Evolutionary conservation across 805 yeast genomes (phyloP).

Genomic region (Cyberlindnera saturnus): DNA sequence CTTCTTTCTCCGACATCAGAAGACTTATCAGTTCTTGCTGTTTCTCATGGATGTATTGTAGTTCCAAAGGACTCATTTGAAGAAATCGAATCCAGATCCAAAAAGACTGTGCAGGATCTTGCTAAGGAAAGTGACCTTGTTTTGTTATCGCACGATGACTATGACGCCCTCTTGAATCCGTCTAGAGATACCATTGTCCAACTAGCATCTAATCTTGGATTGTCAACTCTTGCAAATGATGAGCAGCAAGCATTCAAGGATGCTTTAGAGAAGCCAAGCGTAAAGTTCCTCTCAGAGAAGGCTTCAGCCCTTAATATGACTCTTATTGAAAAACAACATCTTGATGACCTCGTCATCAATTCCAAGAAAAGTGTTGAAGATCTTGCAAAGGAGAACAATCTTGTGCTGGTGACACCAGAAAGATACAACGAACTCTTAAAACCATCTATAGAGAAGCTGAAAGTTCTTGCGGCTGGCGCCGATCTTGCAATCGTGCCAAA

Average conservation of each 20-base stretch:
- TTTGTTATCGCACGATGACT: conserved; percentile 13
- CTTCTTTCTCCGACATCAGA: conserved; percentile 14
- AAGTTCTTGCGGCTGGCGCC: conserved; percentile 2
- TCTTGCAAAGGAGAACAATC: conserved; percentile 22
- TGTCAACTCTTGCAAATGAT: conserved; percentile 6
- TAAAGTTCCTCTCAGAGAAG: conserved; percentile 5
- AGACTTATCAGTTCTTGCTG: conserved; percentile 5
- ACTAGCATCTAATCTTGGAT: conserved; percentile 5
- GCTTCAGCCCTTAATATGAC: conserved; percentile 11
- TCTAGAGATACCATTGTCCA: conserved; percentile 8
- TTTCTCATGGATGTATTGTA: conserved; percentile 2
- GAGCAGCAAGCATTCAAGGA: conserved; percentile 3
- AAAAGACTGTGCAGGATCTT: conserved; percentile 16
- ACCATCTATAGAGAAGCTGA: conserved; percentile 12
- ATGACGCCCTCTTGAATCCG: conserved; percentile 13
- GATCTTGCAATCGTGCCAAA: conserved; percentile 6
- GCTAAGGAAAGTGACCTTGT: conserved; percentile 14
- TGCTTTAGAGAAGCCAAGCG: conserved; percentile 7
- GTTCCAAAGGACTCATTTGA: conserved; percentile 4
- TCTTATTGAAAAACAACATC: conserved; percentile 12
- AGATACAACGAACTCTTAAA: conserved; percentile 7
- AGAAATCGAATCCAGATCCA: conserved; percentile 10
- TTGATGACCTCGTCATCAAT: conserved; percentile 4
- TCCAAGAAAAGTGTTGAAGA: conserved; percentile 22
- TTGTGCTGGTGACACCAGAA: conserved; percentile 9